phyloP scores from a whole-genome alignment of 805 yeast genomes.

The Candida suzukii region DNA sequence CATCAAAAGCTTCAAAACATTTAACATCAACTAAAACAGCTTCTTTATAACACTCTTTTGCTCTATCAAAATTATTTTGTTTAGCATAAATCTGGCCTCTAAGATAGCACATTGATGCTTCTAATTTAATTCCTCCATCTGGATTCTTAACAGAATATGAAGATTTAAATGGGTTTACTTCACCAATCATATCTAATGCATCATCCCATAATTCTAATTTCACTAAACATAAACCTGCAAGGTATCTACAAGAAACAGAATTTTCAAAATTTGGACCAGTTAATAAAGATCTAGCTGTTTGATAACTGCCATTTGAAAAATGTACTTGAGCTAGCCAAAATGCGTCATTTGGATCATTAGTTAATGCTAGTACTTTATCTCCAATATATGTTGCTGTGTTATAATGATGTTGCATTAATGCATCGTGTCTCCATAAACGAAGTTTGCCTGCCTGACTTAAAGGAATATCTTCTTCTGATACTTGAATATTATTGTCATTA shows the following conservation, averaged over 20 bases:
- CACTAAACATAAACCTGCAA: conserved; percentile 68
- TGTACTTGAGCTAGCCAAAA: conserved; percentile 94
- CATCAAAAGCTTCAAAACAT: conserved; percentile 89
- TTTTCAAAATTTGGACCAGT: conserved; percentile 47
- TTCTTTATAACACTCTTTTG: conserved; percentile 80
- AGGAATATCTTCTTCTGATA: conserved; percentile 28
- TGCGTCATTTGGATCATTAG: conserved; percentile 87
- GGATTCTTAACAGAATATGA: conserved; percentile 32
- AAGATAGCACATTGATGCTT: conserved; percentile 78
- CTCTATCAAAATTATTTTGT: conserved; percentile 77
- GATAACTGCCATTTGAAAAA: conserved; percentile 66
- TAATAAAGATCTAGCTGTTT: conserved; percentile 70
- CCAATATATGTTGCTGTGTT: conserved; percentile 87
- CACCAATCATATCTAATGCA: conserved; percentile 82
- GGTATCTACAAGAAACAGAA: conserved; percentile 71
- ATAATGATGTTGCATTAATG: conserved; percentile 86
- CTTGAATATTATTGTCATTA: not conserved
- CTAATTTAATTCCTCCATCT: conserved; percentile 83
- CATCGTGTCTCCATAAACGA: conserved; percentile 89
- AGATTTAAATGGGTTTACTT: conserved; percentile 60
- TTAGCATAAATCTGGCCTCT: conserved; percentile 79
- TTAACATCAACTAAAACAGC: conserved; percentile 84
- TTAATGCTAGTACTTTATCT: conserved; percentile 78
- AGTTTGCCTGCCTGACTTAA: conserved; percentile 78
- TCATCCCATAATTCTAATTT: conserved; percentile 79